Evolutionary conservation across 441 rosid species (phyloP).

Genomic region (Melastoma candidum): DNA sequence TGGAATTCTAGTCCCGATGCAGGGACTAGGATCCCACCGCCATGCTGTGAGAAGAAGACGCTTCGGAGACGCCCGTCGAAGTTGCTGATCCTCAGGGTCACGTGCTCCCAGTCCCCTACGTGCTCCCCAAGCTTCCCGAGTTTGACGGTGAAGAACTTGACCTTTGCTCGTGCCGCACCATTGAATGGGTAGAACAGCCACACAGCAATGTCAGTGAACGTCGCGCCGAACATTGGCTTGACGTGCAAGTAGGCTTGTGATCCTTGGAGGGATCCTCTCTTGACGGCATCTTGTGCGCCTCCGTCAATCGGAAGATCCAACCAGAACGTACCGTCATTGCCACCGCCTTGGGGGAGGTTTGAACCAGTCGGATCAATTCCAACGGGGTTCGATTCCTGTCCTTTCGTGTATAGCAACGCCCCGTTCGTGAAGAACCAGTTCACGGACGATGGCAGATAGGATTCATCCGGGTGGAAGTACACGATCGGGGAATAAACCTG

Average conservation of each 20-base stretch:
- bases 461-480: slow-evolving; percentile 71
- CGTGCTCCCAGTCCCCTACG: slow-evolving; percentile 91
- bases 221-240: slow-evolving; percentile 73
- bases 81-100: slow-evolving; percentile 64
- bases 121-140: slow-evolving; percentile 74
- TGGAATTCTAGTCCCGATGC: slow-evolving; percentile 50
- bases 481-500: slow-evolving; percentile 50
- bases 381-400: slow-evolving; percentile 52
- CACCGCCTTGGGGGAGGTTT: slow-evolving; percentile 78
- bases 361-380: slow-evolving; percentile 39
- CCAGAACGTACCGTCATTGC: slow-evolving; percentile 65
- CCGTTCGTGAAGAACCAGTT: slow-evolving; percentile 64
- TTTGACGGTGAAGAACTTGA: slow-evolving; percentile 32
- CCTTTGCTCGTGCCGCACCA: slow-evolving; percentile 66
- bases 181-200: slow-evolving; percentile 89
- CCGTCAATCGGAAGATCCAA: slow-evolving; percentile 60
- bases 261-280: slow-evolving; percentile 46
- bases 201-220: slow-evolving; percentile 56
- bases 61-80: slow-evolving; percentile 49
- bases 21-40: slow-evolving; percentile 50
- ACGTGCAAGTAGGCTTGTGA: slow-evolving; percentile 47
- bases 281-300: slow-evolving; percentile 37
- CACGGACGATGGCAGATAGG: slow-evolving; percentile 60
- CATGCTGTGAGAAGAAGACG: slow-evolving; percentile 51
- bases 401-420: slow-evolving; percentile 48